Percentiles rank a stretch among this genome's conserved stretches.
phyloP scores from a whole-genome alignment of 176 grass and related monocot species.

The Cymbopogon citratus region DNA sequence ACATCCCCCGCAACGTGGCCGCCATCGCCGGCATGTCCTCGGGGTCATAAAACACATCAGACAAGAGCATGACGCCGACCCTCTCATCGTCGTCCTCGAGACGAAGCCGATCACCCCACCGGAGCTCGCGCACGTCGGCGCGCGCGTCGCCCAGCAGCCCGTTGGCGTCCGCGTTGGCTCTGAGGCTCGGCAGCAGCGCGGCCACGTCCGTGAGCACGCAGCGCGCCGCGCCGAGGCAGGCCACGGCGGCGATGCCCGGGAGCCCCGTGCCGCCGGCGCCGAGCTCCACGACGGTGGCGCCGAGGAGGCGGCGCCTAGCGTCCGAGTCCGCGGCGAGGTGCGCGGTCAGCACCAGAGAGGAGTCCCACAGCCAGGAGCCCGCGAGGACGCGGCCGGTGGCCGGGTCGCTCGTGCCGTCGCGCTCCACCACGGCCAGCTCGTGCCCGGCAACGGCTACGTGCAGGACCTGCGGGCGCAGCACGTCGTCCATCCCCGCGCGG shows the following conservation, averaged over 20 bases:
- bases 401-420: slow-evolving; percentile 40
- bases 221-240: slow-evolving; percentile 41
- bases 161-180: slow-evolving; percentile 51
- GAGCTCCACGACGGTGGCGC: slow-evolving; percentile 61
- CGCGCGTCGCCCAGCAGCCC: slow-evolving; percentile 27
- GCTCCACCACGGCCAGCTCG: slow-evolving; percentile 42
- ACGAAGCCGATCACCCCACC: slow-evolving; percentile 27
- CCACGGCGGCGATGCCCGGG: slow-evolving; percentile 46
- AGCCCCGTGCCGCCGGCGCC: slow-evolving; percentile 61
- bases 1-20: slow-evolving; percentile 30
- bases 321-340: slow-evolving; percentile 20
- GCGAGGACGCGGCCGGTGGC: slow-evolving; percentile 53
- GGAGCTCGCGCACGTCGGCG: slow-evolving; percentile 47
- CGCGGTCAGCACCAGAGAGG: slow-evolving; percentile 39
- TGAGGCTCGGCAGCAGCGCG: slow-evolving; percentile 34
- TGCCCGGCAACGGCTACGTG: slow-evolving; percentile 29
- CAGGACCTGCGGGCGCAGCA: not conserved
- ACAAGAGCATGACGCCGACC: slow-evolving; percentile 57
- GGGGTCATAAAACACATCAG: slow-evolving; percentile 62
- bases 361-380: slow-evolving; percentile 76
- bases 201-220: slow-evolving; percentile 56
- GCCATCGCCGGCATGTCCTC: slow-evolving; percentile 52
- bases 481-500: not conserved
- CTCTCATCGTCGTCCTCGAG: not conserved
- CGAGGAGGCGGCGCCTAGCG: not conserved